Base-by-base conservation (phyloP, 2,329 filamentous ascomycete species). In the Lasiodiplodia sp. region DNA sequence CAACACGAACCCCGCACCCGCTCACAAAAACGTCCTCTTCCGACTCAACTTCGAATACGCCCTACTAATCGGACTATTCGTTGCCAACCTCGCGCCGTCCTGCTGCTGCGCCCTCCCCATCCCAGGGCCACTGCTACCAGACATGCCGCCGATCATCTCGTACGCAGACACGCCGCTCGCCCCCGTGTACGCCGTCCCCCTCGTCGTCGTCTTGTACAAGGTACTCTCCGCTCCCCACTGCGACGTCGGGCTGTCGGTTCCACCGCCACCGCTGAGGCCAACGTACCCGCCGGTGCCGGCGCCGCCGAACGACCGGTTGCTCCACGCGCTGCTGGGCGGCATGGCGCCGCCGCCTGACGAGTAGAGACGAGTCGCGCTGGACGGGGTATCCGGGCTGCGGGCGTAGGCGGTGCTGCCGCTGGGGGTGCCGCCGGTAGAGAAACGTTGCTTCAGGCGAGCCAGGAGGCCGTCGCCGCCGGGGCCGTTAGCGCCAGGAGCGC, bases 41-140 rank as follows among this genome's bases (percentile, higher is more conserved):
- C 56, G 44, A 52, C 65, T 67, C 53, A 67, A 52, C 40, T 67
- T 67, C 31, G 53, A 58, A 31, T 67, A 67, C 31, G 65, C 65
- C 28, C 65, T 37, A 18, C 58, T 63, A 18, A 63, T 63, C 53
- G 52, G 21, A 37, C 38, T 57, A 21, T 38, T 28, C 37, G 52
- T 31, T 10, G 31, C 31, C 31, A 34, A 34, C 31, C 8, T 21
- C 51, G n/a, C 52, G 16, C 31, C 53, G 1, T 3, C 38, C 14
- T 21, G 4, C 21, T 8, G 40, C 21, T 25, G 28, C 28, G 18
- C 16, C 62, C 23, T 16, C n/a, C 18, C 21, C 12, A 25, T 53
- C 34, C 23, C 49, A 14, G n/a, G 34, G 16, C 31, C 16, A 18
- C n/a, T 6, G 12, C 23, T 37, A 8, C 23, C 38, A 1, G 28